Percentiles rank a stretch among this genome's conserved stretches.
phyloP scores from a whole-genome alignment of 2,329 filamentous ascomycete genomes.

The Ascosphaera pollenicola region DNA sequence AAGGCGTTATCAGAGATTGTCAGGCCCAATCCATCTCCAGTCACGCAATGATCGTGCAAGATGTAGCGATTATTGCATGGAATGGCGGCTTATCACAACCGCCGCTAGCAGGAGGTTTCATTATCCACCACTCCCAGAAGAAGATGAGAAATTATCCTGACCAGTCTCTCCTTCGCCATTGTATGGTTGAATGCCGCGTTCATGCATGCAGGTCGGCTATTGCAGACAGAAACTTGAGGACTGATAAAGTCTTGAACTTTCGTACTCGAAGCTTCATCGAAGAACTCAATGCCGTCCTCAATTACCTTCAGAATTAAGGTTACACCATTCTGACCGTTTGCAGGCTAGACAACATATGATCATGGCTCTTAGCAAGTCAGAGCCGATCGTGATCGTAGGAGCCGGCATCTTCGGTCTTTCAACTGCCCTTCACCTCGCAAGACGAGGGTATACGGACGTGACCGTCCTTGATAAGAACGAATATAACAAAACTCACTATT shows the following conservation, averaged over 20 bases:
- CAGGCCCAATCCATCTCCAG: neutral
- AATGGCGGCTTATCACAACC: neutral
- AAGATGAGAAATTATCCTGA: neutral
- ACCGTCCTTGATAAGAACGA: conserved; percentile 28
- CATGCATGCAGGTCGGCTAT: too few relatives aligned
- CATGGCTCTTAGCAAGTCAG: conserved; percentile 1
- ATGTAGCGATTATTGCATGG: neutral
- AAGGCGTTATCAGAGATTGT: neutral
- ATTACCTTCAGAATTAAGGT: too few relatives aligned
- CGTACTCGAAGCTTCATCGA: too few relatives aligned
- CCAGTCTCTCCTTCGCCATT: neutral
- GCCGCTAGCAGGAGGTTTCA: neutral
- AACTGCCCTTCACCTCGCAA: conserved; percentile 23
- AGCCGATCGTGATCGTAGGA: conserved; percentile 19
- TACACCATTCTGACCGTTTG: neutral
- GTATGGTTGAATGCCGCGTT: too few relatives aligned
- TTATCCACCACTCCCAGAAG: neutral
- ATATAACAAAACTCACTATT: conserved; percentile 20
- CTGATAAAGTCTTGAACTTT: too few relatives aligned
- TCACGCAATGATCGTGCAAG: neutral
- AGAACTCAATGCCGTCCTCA: too few relatives aligned
- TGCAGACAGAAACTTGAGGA: too few relatives aligned
- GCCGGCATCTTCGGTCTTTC: conserved; percentile 22
- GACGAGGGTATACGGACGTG: conserved; percentile 24
- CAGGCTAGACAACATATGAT: neutral